Conservation (phyloP, 345 rosid species). For the Brassica nigra region DNA sequence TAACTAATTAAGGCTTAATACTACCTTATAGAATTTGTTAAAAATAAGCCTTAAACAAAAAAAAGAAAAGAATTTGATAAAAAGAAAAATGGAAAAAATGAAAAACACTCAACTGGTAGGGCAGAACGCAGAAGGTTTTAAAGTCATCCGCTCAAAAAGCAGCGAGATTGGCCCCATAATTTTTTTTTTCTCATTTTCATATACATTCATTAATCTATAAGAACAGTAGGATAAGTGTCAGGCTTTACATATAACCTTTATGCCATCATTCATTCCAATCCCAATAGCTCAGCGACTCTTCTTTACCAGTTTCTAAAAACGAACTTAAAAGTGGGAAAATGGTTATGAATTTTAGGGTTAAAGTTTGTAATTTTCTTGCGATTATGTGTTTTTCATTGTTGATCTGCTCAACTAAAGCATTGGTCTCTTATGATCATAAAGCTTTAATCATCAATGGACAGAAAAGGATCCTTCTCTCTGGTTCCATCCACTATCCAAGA, state of each 20-base stretch:
- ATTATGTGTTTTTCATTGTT: slow-evolving; percentile 24
- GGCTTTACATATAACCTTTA: slow-evolving; percentile 21
- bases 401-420: slow-evolving; percentile 27
- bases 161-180: neutral
- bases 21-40: neutral
- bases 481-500: slow-evolving; percentile 67
- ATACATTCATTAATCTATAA: slow-evolving; percentile 13
- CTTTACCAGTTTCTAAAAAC: slow-evolving; percentile 10
- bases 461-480: slow-evolving; percentile 57
- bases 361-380: slow-evolving; percentile 16
- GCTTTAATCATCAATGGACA: slow-evolving; percentile 57
- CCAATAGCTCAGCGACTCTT: slow-evolving; percentile 14
- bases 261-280: slow-evolving; percentile 15
- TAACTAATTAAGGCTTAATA: neutral
- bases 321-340: slow-evolving; percentile 3
- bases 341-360: slow-evolving; percentile 5
- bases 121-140: neutral
- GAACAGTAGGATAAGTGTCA: slow-evolving; percentile 12
- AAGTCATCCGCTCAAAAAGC: slow-evolving; percentile 21
- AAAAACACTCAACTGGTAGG: slow-evolving; percentile 27
- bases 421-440: slow-evolving; percentile 51
- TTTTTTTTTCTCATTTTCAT: slow-evolving; percentile 13
- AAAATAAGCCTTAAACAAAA: neutral
- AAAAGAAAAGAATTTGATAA: neutral
- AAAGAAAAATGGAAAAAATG: neutral